Evolutionary conservation across 2,329 filamentous ascomycete genomes (phyloP), one percentile per base, ranked within the genome.

Genomic region (Camillea tinctor): DNA sequence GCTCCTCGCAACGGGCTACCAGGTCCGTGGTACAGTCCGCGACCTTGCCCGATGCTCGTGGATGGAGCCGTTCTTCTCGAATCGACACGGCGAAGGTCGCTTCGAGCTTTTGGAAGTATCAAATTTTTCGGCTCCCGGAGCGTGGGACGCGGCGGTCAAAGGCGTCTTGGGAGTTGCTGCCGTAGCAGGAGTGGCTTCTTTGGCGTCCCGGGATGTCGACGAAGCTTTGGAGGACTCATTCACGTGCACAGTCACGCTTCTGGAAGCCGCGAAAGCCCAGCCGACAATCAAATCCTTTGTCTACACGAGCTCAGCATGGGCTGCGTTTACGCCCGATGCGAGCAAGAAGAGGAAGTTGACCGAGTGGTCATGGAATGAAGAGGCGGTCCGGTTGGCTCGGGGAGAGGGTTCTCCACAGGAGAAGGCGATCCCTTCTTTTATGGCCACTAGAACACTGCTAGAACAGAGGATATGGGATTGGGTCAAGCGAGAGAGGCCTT

Each of bases 21-120:
- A 69, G 1, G 79, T 81, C 17, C 76, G 77, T 19, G 80, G 79
- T 0, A 79, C 77, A 1, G 75, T 76, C 15, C 78, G 80, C 0
- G 65, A 72, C 52, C 24, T 60, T 0, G 63, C 68, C 2, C 79
- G 75, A 60, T 70, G 66, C 26, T 56, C 69, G 0, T 78, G 76
- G 73, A 60, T 68, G 64, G 54, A 56, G 49, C 58, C 65, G 2
- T 57, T 68, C 40, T 75, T 72, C 62, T 36, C 63, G 15, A 30
- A 63, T 3, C 67, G 70, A 3, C 64, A 74, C 54, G 70, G 71
- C 1, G 51, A 59, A 9, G 62, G 40, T 15, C 66, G 62, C 3
- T 70, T 76, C 24, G 65, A 71, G 49, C 61, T 74, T 5, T 21
- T 69, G 19, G 65, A 74, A 49, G 63, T 75, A 2, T 61, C 72